phyloP scores from a whole-genome alignment of 495 filamentous ascomycete genomes.

The Penicillium verhagenii region DNA sequence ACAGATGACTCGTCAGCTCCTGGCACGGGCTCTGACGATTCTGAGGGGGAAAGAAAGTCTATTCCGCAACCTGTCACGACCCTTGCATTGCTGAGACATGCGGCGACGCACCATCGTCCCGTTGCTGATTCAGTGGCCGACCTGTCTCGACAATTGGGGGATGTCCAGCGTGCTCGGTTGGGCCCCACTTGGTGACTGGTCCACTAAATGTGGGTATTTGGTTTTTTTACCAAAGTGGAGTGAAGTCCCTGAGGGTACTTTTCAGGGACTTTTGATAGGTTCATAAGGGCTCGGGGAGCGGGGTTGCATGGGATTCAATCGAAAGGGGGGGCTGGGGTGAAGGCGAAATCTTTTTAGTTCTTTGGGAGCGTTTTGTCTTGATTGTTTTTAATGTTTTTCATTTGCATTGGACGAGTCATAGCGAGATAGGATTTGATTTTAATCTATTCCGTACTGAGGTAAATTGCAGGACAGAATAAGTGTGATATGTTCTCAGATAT shows the following conservation, averaged over 20 bases:
- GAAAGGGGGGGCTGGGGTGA: too few relatives aligned
- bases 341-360: background rate
- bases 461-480: too few relatives aligned
- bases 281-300: too few relatives aligned
- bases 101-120: slow-evolving; percentile 22
- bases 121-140: slow-evolving; percentile 21
- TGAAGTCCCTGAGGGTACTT: background rate
- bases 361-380: background rate
- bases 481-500: too few relatives aligned
- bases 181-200: slow-evolving; percentile 14
- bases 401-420: background rate
- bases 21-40: background rate
- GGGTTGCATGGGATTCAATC: too few relatives aligned
- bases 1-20: slow-evolving; percentile 12
- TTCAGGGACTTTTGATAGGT: too few relatives aligned
- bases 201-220: slow-evolving; percentile 2
- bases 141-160: slow-evolving; percentile 18
- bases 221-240: background rate
- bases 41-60: background rate
- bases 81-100: slow-evolving; percentile 20
- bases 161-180: slow-evolving; percentile 12
- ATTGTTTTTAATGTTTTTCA: too few relatives aligned
- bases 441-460: too few relatives aligned
- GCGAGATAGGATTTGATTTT: background rate
- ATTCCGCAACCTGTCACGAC: slow-evolving; percentile 9